These are phyloP conservation scores for Candida loeiensis DNA, from an alignment of 805 yeast genomes.

Conservation along the genomic window DNA sequence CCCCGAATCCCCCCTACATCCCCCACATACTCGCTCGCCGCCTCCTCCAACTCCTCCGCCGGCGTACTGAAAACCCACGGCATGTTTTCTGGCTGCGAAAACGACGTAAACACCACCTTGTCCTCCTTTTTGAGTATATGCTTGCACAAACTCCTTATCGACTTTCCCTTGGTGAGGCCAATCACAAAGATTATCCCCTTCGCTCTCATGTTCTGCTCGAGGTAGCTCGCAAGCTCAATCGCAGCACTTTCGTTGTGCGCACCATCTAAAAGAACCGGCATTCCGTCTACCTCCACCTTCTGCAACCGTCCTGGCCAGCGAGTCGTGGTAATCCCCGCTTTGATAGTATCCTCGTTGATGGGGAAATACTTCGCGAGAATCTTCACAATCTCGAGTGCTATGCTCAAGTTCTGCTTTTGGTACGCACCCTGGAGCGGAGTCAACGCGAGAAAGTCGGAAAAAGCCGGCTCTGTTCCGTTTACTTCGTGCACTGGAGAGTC, in stretches of 20 bases:
- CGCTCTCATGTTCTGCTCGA: conserved; percentile 20
- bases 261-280: conserved; percentile 67
- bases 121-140: conserved; percentile 51
- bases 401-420: conserved; percentile 65
- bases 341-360: conserved; percentile 35
- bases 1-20: conserved; percentile 15
- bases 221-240: conserved; percentile 55
- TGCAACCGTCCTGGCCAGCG: conserved; percentile 91
- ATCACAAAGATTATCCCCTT: conserved; percentile 55
- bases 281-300: conserved; percentile 18
- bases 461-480: conserved; percentile 12
- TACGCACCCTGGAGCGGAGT: conserved; percentile 70
- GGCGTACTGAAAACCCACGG: conserved; percentile 76
- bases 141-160: conserved; percentile 47
- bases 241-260: conserved; percentile 93
- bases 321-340: conserved; percentile 51
- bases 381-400: conserved; percentile 59
- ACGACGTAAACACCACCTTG: conserved; percentile 56
- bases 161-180: conserved; percentile 76
- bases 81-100: conserved; percentile 79
- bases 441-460: conserved; percentile 27
- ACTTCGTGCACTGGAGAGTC: conserved; percentile 28
- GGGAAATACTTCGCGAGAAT: conserved; percentile 18
- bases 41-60: conserved; percentile 26
- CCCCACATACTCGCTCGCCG: conserved; percentile 21